Conservation (phyloP, 164 flowering plant genomes). For the Akebia trifoliata region DNA sequence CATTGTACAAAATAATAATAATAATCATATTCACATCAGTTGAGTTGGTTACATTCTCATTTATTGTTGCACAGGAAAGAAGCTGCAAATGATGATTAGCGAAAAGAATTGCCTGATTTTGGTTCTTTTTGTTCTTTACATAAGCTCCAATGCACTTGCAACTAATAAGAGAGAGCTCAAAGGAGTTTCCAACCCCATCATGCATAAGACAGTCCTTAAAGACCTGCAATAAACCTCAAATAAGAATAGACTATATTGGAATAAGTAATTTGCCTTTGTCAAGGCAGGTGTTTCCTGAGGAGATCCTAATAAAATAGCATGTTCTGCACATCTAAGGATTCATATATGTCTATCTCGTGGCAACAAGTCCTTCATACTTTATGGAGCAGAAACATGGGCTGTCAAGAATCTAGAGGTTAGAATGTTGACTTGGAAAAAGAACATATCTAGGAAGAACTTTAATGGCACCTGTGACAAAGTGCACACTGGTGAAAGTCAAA, state of each 20-base stretch:
- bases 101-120: slow-evolving; percentile 62
- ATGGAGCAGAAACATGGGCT: too few relatives aligned
- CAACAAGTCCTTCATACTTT: too few relatives aligned
- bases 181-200: slow-evolving; percentile 59
- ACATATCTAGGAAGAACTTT: too few relatives aligned
- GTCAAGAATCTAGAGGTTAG: too few relatives aligned
- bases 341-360: too few relatives aligned
- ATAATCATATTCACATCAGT: background rate
- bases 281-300: background rate
- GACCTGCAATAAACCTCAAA: slow-evolving; percentile 39
- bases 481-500: too few relatives aligned
- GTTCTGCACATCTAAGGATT: background rate
- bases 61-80: background rate
- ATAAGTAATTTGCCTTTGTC: background rate
- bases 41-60: background rate
- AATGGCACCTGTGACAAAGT: too few relatives aligned
- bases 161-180: slow-evolving; percentile 69
- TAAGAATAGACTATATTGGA: background rate
- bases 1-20: slow-evolving; percentile 11
- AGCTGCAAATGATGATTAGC: background rate
- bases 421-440: too few relatives aligned
- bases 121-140: slow-evolving; percentile 85
- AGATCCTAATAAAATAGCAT: background rate
- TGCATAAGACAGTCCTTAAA: slow-evolving; percentile 64
- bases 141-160: slow-evolving; percentile 93